These are phyloP conservation scores for Nothomitra cinnamomea DNA, from an alignment of 2,329 filamentous ascomycete genomes.

Conservation along the genomic window DNA sequence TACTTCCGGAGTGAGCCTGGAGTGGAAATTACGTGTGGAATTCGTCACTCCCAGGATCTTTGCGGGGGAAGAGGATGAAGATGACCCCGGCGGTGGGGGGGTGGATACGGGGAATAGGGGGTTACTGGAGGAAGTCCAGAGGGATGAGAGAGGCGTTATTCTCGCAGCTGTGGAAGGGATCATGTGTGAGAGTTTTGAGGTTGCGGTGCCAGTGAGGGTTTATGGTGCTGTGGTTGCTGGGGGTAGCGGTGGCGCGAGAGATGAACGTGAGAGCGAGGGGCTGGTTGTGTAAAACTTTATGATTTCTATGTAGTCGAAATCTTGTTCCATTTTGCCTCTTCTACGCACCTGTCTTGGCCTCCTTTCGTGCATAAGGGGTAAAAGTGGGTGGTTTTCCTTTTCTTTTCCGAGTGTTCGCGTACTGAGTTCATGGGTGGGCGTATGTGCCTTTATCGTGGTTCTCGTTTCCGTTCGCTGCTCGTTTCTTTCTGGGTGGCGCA, in stretches of 20 bases:
- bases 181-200: conserved; percentile 78
- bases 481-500: too few relatives aligned
- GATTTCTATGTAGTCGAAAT: too few relatives aligned
- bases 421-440: too few relatives aligned
- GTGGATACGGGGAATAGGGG: conserved; percentile 18
- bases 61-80: conserved; percentile 9
- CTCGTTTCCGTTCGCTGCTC: too few relatives aligned
- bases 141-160: conserved; percentile 62
- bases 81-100: conserved; percentile 12
- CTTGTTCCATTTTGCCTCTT: too few relatives aligned
- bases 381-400: too few relatives aligned
- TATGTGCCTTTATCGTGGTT: too few relatives aligned
- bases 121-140: conserved; percentile 62
- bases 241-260: conserved; percentile 7
- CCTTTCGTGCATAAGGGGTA: too few relatives aligned
- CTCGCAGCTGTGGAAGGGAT: conserved; percentile 63
- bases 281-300: conserved; percentile 8
- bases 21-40: conserved; percentile 81
- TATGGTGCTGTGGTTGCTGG: conserved; percentile 39
- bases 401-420: too few relatives aligned
- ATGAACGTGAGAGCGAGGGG: conserved; percentile 14
- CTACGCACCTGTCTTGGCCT: too few relatives aligned
- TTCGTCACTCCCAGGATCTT: conserved; percentile 61
- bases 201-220: conserved; percentile 66
- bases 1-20: conserved; percentile 70